A percentile compares a stretch with the other conserved stretches of the same genome.
phyloP scores from a whole-genome alignment of 441 rosid species.

The Theobroma grandiflorum region DNA sequence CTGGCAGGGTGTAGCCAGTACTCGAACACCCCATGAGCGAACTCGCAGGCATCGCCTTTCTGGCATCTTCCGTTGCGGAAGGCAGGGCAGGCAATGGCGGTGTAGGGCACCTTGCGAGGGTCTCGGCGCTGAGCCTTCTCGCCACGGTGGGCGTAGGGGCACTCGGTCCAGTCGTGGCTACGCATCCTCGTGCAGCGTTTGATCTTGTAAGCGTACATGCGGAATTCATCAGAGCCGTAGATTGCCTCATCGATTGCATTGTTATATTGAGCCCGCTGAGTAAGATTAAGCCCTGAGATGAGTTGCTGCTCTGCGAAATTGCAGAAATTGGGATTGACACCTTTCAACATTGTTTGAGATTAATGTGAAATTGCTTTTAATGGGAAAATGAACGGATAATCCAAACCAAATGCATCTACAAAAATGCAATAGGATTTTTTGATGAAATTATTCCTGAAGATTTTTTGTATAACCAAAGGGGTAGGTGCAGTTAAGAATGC shows the following conservation, averaged over 20 bases:
- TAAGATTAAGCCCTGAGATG: conserved; percentile 30
- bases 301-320: conserved; percentile 45
- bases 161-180: conserved; percentile 91
- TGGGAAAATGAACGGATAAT: not conserved
- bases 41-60: conserved; percentile 72
- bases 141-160: conserved; percentile 86
- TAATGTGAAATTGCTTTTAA: not conserved
- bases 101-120: conserved; percentile 67
- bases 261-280: conserved; percentile 35
- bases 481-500: not conserved
- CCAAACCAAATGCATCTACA: not conserved
- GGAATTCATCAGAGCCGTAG: conserved; percentile 77
- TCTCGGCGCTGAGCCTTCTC: conserved; percentile 95
- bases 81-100: conserved; percentile 70
- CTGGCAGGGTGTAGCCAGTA: conserved; percentile 90
- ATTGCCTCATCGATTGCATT: conserved; percentile 45
- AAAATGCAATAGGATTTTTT: not conserved
- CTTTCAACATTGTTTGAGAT: conserved; percentile 38
- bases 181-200: conserved; percentile 68
- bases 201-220: conserved; percentile 90
- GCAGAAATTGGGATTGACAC: conserved; percentile 19
- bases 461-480: not conserved
- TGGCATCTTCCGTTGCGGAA: conserved; percentile 68
- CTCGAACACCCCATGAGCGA: conserved; percentile 89
- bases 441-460: not conserved